Evolutionary conservation across 2,329 filamentous ascomycete genomes (phyloP).

Genomic region (Bisporella sp.): DNA sequence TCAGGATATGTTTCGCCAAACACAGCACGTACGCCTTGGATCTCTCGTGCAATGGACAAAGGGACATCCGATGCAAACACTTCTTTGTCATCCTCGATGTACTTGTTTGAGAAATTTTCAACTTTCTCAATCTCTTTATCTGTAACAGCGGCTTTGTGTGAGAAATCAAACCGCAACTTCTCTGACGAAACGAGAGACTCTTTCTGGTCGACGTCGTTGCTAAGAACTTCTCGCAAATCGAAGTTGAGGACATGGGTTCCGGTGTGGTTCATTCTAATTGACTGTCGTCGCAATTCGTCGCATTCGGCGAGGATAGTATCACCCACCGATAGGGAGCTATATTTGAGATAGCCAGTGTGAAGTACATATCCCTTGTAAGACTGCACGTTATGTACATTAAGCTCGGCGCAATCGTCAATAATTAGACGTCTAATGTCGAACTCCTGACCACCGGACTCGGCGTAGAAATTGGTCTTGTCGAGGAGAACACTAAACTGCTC

Average conservation of each 20-base stretch:
- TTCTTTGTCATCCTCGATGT: conserved; percentile 77
- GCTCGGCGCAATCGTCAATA: conserved; percentile 81
- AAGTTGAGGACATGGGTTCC: conserved; percentile 97
- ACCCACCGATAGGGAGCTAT: conserved; percentile 70
- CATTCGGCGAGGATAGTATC: conserved; percentile 88
- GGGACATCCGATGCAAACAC: conserved; percentile 86
- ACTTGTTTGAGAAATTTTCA: conserved; percentile 78
- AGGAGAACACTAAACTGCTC: conserved; percentile 84
- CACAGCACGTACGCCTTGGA: conserved; percentile 86
- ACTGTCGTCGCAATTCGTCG: conserved; percentile 81
- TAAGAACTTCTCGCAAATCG: conserved; percentile 80
- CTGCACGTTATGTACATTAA: conserved; percentile 91
- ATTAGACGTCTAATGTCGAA: conserved; percentile 80
- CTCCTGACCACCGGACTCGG: conserved; percentile 94
- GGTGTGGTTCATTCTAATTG: conserved; percentile 95
- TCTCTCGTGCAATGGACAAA: conserved; percentile 71
- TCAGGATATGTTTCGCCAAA: conserved; percentile 98
- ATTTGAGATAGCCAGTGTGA: conserved; percentile 87
- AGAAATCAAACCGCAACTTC: conserved; percentile 98
- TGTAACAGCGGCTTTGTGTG: conserved; percentile 75
- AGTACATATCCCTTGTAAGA: conserved; percentile 90
- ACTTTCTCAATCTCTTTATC: conserved; percentile 76
- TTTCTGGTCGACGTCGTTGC: conserved; percentile 88
- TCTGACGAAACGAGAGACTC: conserved; percentile 91
- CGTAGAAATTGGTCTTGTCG: conserved; percentile 94